A percentile compares a stretch with the other conserved stretches of the same genome.
Evolutionary conservation across 192 early-diverging fungal genomes (phyloP).

Genomic region (Podila horticola): DNA sequence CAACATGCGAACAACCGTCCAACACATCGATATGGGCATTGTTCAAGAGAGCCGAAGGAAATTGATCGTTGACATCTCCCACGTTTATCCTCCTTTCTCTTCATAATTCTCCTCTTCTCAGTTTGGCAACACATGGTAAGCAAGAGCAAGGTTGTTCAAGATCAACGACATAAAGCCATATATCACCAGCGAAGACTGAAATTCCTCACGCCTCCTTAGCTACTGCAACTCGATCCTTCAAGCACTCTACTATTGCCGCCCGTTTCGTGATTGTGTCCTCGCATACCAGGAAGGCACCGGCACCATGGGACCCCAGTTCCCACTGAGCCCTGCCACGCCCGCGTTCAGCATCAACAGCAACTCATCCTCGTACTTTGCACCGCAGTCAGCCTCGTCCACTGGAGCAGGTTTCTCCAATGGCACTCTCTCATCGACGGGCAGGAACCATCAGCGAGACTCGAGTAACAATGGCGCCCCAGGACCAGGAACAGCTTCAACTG

Average conservation of each 20-base stretch:
- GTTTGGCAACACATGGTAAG: constrained; percentile 92
- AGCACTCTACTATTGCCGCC: constrained; percentile 93
- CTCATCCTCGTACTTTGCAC: constrained; percentile 28
- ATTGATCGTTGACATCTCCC: too few relatives aligned
- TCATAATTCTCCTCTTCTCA: constrained; percentile 20
- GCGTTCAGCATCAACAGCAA: constrained; percentile 20
- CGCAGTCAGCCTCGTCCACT: constrained; percentile 25
- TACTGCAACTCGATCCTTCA: constrained; percentile 98
- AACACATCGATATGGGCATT: too few relatives aligned
- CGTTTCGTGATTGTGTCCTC: constrained; percentile 93
- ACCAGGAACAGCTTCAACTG: constrained; percentile 11
- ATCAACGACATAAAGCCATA: background rate
- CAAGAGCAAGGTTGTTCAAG: background rate
- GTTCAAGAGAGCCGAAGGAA: too few relatives aligned
- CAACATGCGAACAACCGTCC: too few relatives aligned
- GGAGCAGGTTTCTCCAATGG: constrained; percentile 6
- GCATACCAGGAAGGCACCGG: constrained; percentile 69
- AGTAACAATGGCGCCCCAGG: constrained; percentile 20
- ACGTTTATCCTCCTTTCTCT: background rate
- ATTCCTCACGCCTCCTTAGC: constrained; percentile 53
- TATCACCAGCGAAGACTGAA: background rate
- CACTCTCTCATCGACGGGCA: constrained; percentile 8
- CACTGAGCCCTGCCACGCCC: constrained; percentile 44
- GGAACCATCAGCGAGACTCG: constrained; percentile 17
- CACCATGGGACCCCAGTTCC: constrained; percentile 46